Base-by-base conservation (phyloP, 176 grass and related monocot species). In the Rhipidocladum racemiflorum region DNA sequence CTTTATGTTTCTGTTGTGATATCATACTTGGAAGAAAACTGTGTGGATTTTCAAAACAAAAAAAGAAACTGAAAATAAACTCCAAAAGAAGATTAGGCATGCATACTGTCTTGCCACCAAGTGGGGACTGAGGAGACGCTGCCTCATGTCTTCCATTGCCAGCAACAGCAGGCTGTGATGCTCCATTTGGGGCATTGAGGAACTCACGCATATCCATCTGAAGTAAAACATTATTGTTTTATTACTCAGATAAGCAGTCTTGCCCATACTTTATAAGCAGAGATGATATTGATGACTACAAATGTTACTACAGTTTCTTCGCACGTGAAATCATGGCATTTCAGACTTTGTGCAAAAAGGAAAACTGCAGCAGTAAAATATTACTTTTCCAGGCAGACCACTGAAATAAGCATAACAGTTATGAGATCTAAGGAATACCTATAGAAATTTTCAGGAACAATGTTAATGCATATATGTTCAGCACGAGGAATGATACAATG, bases 131-230 rank as follows among this genome's bases (percentile, higher is more conserved):
- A 68, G 97, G 97, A 80, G 93, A 95, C 7, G 74, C 85, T 65
- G 78, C 79, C 70, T 93, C 93, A 25, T 87, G 83, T 76, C 70
- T 90, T 48, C 92, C 89, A 85, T 93, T 91, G 70, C 70, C 44
- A 57, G 78, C 40, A 61, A 87, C 70, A 45, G 67, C 81, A 89
- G 92, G 89, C 43, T 98, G 92, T 62, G 89, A 63, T 72, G 84
- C 55, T 17, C 97, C 93, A 87, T 91, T 99, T 39, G 87, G 92
- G 65, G 97, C 97, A 89, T 96, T 99, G 46, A 99, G 86, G 61
- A 99, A 99, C 66, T 99, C 89, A 35, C 97, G 91, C 97, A 99
- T 93, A 85, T 99, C 97, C 91, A 91, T 88, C 96, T 98, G 79
- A 88, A 36, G 5, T 44, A 61, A 69, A 72, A 72, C n/a, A n/a